Percentiles rank a stretch among this genome's conserved stretches.
These are phyloP conservation scores for Sphaerobolus stellatus DNA, from an alignment of 1,284 basidiomycete genomes.

Conservation along the genomic window DNA sequence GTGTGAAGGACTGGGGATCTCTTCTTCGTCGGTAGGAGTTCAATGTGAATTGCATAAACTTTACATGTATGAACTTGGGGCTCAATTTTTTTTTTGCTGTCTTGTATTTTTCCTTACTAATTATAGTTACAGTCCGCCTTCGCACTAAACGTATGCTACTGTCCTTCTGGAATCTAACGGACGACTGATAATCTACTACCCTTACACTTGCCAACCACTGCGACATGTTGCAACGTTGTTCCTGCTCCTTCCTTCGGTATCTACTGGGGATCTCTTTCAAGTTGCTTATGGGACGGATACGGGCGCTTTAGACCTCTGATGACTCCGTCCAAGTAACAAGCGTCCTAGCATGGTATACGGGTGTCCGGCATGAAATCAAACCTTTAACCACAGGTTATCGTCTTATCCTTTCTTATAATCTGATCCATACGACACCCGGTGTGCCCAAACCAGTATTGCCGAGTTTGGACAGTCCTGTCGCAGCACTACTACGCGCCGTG, in stretches of 20 bases:
- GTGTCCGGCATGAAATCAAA: constrained; percentile 46
- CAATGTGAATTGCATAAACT: constrained; percentile 44
- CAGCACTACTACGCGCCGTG: constrained; percentile 25
- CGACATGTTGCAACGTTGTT: constrained; percentile 49
- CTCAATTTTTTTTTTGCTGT: constrained; percentile 15
- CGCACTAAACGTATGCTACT: constrained; percentile 32
- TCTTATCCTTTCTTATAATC: constrained; percentile 47
- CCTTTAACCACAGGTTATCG: constrained; percentile 44
- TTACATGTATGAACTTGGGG: constrained; percentile 44
- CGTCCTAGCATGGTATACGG: constrained; percentile 49
- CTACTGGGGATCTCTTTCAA: constrained; percentile 42
- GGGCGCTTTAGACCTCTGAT: constrained; percentile 32
- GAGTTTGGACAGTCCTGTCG: constrained; percentile 9
- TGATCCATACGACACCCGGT: constrained; percentile 23
- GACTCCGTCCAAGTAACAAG: constrained; percentile 31
- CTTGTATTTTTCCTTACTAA: not conserved
- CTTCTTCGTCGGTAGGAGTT: constrained; percentile 39
- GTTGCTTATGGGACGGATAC: constrained; percentile 35
- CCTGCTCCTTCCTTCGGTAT: constrained; percentile 43
- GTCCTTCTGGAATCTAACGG: not conserved
- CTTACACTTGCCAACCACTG: constrained; percentile 24
- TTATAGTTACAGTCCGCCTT: not conserved
- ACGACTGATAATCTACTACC: not conserved
- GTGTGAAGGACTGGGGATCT: too few relatives aligned
- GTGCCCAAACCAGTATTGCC: constrained; percentile 23